phyloP scores from a whole-genome alignment of 164 flowering plant genomes.

The Vitis vinifera region DNA sequence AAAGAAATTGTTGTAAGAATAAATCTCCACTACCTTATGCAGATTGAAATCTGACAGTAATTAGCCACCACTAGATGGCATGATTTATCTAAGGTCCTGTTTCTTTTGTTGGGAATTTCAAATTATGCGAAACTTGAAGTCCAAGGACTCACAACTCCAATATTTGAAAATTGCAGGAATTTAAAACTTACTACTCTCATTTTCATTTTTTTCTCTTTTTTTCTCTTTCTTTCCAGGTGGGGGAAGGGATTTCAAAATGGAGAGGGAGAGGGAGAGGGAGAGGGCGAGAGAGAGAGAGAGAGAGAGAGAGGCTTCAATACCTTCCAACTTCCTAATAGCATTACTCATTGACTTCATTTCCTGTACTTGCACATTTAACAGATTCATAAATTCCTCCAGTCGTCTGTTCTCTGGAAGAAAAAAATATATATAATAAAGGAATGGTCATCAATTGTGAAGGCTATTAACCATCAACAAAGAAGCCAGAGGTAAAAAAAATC shows the following conservation, averaged over 20 bases:
- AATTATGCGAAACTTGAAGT: too few species aligned
- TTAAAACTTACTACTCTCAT: too few species aligned
- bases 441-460: background rate
- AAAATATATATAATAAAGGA: background rate
- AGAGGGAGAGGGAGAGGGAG: too few species aligned
- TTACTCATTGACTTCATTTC: conserved; percentile 82
- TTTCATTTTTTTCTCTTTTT: too few species aligned
- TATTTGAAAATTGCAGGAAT: too few species aligned
- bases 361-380: conserved; percentile 66
- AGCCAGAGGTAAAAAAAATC: background rate
- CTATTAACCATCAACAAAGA: background rate
- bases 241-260: too few species aligned
- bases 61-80: background rate
- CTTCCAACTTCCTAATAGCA: conserved; percentile 68
- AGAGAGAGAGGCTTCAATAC: conserved; percentile 25
- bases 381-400: conserved; percentile 51
- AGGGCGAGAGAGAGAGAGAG: too few species aligned
- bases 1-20: background rate
- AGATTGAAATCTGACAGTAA: background rate
- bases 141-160: too few species aligned
- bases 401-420: conserved; percentile 9
- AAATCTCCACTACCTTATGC: background rate
- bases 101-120: too few species aligned
- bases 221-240: too few species aligned
- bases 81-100: too few species aligned